Base-by-base conservation (phyloP, 1,284 basidiomycete genomes). In the Trichosporon sp. region DNA sequence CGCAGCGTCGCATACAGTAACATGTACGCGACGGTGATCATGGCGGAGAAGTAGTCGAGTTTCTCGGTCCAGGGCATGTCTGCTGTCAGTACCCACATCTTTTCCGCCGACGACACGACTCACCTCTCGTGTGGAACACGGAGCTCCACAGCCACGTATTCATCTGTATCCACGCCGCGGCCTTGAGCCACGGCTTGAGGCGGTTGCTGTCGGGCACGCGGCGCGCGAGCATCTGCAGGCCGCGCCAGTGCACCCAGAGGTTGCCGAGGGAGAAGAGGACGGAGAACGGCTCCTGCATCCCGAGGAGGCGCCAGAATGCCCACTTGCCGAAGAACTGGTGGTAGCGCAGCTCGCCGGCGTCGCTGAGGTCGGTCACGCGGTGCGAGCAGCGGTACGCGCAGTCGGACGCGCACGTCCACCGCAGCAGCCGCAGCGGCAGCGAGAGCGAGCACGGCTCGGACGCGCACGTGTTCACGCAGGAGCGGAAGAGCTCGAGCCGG, bases 241-340 rank as follows among this genome's bases (percentile, higher is more conserved):
- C 90, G 67, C 85, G 83, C 1, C 85, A 83, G 79, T 98, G 93
- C 27, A 87, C 87, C 83, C 86, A 88, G 32, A 97, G 84, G 81
- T 99, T 99, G 69, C 90, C 80, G 25, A 98, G 75, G 7, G 92
- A 95, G 84, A 98, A 98, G 34, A 89, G 80, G 66, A 98, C 95
- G 12, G 92, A 93, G 13, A 95, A 89, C 3, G 96, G 95, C 82
- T 99, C 97, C 82, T 99, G 97, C 83, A 93, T 91, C 29, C 93
- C 93, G 5, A 86, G 83, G 25, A 92, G 84, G 47, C 94, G 87
- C 87, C 90, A 91, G 81, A 98, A 98, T 0, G 94, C 92, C 95
- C 96, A 99, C 85, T 99, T 99, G 27, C 97, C 97, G 77, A 94
- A 89, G 81, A 92, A 98, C 77, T 97, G 95, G 66, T 91, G 86